A percentile compares a stretch with the other conserved stretches of the same genome.
Conservation (phyloP, 768 basidiomycete species). For the Austroboletus eburneus region DNA sequence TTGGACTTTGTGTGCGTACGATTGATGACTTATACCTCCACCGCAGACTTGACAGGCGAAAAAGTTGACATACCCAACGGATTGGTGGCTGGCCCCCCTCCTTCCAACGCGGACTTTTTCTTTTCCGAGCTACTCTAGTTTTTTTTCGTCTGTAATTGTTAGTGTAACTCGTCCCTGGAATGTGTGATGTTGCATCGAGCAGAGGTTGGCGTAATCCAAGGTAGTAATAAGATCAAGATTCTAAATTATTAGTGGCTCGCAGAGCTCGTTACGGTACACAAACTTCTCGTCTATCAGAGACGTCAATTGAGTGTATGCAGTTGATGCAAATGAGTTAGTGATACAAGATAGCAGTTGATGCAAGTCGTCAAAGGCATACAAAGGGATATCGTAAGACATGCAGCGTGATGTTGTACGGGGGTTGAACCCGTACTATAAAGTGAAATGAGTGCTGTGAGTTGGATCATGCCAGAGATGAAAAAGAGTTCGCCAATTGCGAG, state of each 20-base stretch:
- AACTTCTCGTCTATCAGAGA: conserved; percentile 13
- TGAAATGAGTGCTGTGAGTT: conserved; percentile 31
- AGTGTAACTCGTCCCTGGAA: too few species aligned
- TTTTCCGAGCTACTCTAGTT: conserved; percentile 58
- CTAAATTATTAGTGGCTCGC: conserved; percentile 22
- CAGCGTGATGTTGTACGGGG: conserved; percentile 53
- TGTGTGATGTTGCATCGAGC: conserved; percentile 3
- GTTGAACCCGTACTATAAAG: conserved; percentile 79
- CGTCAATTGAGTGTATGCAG: conserved; percentile 40
- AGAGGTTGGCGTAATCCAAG: neutral
- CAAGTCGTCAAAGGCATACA: conserved; percentile 7
- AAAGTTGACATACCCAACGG: conserved; percentile 85
- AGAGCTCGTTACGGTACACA: conserved; percentile 21
- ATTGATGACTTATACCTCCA: too few species aligned
- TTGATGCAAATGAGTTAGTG: conserved; percentile 46
- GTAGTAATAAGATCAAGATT: conserved; percentile 11
- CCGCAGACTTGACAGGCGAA: conserved; percentile 81
- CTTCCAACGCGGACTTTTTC: conserved; percentile 78
- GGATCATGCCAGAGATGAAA: conserved; percentile 16
- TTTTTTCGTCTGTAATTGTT: conserved; percentile 18
- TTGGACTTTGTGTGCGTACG: too few species aligned
- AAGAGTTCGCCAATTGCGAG: conserved; percentile 3
- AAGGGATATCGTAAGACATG: conserved; percentile 21
- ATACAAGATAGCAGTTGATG: conserved; percentile 30
- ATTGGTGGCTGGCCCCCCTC: conserved; percentile 72